Evolutionary conservation across 2,329 filamentous ascomycete species (phyloP), one percentile per base, ranked within the genome.

Genomic region (Keithomyces neogunnii): DNA sequence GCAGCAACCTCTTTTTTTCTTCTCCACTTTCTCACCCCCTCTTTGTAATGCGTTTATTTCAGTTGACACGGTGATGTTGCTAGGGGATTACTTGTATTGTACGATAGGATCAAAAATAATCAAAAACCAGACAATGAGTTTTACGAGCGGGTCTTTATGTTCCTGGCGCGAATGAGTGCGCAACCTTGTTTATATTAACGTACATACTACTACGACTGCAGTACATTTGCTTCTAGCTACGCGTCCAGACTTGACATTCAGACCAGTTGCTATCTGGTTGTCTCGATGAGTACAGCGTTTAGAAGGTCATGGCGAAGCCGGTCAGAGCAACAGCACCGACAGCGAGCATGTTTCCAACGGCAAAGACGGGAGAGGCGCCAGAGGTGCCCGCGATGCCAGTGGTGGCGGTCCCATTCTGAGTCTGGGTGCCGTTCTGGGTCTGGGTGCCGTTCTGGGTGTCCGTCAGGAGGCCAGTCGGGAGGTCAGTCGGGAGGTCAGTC

Each of bases 291-390:
- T 19, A 19, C 19, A 10, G 13, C 8, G 8, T 3, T 33, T 46
- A 58, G 29, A 59, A 48, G 19, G 53, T 56, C 35, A 57, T 31
- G 11, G 53, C 58, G 3, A 62, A n/a, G 3, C 59, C 60, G 9
- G 52, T 55, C 6, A 60, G 30, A n/a, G 56, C 58, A n/a, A 57
- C 47, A n/a, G 58, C 47, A 10, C 55, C 60, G 36, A 50, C 58
- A 2, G 52, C 53, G 42, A 54, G 53, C 19, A 49, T 49, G n/a
- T 51, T 53, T 31, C 51, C 53, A 38, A 59, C 55, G 6, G 56
- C 57, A 38, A 59, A 56, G 6, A 55, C 57, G 3, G 60, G 59
- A 13, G 58, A 54, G 33, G 53, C 53, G n/a, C 53, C 55, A 32
- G 57, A 54, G 28, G 39, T n/a, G 39, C 52, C 51, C 6, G 48